phyloP scores from a whole-genome alignment of 2,329 filamentous ascomycete species.

The Magnaporthiopsis rhizophila region DNA sequence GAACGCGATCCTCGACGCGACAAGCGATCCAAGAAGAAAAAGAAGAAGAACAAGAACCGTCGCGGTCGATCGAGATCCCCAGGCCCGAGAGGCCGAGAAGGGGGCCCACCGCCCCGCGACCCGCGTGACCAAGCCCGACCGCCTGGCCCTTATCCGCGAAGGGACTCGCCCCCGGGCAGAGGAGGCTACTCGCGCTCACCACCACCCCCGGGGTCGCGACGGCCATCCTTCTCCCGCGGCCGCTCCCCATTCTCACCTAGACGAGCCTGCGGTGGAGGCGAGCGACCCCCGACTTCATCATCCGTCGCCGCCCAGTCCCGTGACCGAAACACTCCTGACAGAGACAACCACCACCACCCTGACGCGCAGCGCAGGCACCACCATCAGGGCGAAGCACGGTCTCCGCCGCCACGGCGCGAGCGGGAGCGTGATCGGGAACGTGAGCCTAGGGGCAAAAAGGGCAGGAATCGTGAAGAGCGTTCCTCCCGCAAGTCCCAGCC shows the following conservation, averaged over 20 bases:
- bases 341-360: slow-evolving; percentile 8
- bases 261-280: neutral
- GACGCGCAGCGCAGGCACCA: slow-evolving; percentile 7
- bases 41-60: slow-evolving; percentile 12
- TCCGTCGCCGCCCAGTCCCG: slow-evolving; percentile 14
- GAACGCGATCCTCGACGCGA: slow-evolving; percentile 15
- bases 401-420: slow-evolving; percentile 10
- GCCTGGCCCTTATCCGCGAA: slow-evolving; percentile 12
- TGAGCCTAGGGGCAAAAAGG: slow-evolving; percentile 19
- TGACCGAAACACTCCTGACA: slow-evolving; percentile 14
- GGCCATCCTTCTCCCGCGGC: slow-evolving; percentile 16
- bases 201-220: slow-evolving; percentile 9
- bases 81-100: slow-evolving; percentile 9
- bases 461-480: slow-evolving; percentile 31
- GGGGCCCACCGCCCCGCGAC: slow-evolving; percentile 10
- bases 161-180: slow-evolving; percentile 14
- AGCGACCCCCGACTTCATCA: slow-evolving; percentile 16
- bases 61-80: slow-evolving; percentile 21
- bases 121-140: slow-evolving; percentile 9
- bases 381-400: slow-evolving; percentile 2
- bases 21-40: slow-evolving; percentile 15
- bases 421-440: neutral
- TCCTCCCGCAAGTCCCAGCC: slow-evolving; percentile 25
- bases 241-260: slow-evolving; percentile 13
- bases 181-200: slow-evolving; percentile 11